phyloP scores from a whole-genome alignment of 2,329 filamentous ascomycete genomes.

The Aureobasidium lini region DNA sequence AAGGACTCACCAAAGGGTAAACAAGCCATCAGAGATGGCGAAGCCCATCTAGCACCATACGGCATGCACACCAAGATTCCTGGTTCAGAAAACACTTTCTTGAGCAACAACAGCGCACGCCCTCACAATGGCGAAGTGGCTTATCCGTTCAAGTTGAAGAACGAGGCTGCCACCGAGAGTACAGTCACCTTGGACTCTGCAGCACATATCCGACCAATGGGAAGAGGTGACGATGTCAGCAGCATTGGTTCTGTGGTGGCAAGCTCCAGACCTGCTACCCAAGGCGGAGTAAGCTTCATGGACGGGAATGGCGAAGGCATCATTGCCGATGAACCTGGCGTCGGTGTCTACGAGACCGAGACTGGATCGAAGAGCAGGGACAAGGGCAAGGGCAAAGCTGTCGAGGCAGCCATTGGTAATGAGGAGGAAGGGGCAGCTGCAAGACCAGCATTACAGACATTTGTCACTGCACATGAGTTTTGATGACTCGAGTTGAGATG shows the following conservation, averaged over 20 bases:
- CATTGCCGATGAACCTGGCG: neutral
- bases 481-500: neutral
- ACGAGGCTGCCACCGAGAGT: conserved; percentile 53
- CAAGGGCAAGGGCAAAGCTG: conserved; percentile 14
- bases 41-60: conserved; percentile 2
- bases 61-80: conserved; percentile 18
- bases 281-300: neutral
- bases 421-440: neutral
- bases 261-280: neutral
- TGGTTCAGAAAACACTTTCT: conserved; percentile 37
- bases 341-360: neutral
- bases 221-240: conserved; percentile 12
- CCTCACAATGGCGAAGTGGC: conserved; percentile 63
- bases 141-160: conserved; percentile 63
- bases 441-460: conserved; percentile 46
- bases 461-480: conserved; percentile 44
- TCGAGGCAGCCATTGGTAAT: conserved; percentile 1
- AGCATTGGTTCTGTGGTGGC: neutral
- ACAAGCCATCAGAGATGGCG: neutral
- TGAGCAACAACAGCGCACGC: conserved; percentile 50
- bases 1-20: conserved; percentile 4
- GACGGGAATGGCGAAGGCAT: neutral
- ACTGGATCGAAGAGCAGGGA: neutral
- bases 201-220: conserved; percentile 14
- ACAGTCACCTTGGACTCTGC: conserved; percentile 55